Conservation (phyloP, 2,329 filamentous ascomycete genomes). For the Sporothrix brunneoviolacea region DNA sequence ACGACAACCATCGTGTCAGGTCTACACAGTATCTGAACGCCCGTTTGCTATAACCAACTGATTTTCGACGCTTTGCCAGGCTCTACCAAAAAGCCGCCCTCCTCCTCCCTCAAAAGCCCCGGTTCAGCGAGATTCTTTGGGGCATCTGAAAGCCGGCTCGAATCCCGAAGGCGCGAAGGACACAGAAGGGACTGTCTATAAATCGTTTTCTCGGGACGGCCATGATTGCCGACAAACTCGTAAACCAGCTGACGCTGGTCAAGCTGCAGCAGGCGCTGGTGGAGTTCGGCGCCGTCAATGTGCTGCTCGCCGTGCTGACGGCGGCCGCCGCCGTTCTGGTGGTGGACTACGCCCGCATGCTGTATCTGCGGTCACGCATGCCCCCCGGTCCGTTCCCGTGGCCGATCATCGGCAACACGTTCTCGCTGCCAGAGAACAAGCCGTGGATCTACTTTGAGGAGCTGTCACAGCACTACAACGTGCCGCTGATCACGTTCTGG, state of each 20-base stretch:
- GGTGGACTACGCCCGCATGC: slow-evolving; percentile 42
- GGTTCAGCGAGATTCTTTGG: no score
- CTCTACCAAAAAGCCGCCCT: no score
- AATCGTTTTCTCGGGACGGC: background rate
- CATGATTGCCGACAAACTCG: slow-evolving; percentile 23
- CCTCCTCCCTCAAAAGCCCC: no score
- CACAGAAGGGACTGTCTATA: no score
- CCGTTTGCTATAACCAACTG: no score
- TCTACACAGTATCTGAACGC: no score
- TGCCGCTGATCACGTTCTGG: slow-evolving; percentile 50
- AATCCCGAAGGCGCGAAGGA: no score
- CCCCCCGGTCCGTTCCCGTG: slow-evolving; percentile 48
- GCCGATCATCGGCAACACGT: slow-evolving; percentile 51
- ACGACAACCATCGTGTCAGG: no score
- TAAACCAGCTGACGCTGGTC: slow-evolving; percentile 18
- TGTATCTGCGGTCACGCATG: slow-evolving; percentile 42
- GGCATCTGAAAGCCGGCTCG: no score
- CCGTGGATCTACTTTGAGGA: slow-evolving; percentile 53
- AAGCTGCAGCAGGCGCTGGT: slow-evolving; percentile 22
- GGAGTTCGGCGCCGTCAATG: slow-evolving; percentile 16
- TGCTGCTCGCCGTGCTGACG: slow-evolving; percentile 20
- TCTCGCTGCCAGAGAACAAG: slow-evolving; percentile 45
- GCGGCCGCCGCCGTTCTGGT: slow-evolving; percentile 24
- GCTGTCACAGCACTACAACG: slow-evolving; percentile 41
- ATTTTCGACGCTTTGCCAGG: no score